These are phyloP conservation scores for Hypomontagnella submonticulosa DNA, from an alignment of 495 filamentous ascomycete genomes.

Conservation along the genomic window DNA sequence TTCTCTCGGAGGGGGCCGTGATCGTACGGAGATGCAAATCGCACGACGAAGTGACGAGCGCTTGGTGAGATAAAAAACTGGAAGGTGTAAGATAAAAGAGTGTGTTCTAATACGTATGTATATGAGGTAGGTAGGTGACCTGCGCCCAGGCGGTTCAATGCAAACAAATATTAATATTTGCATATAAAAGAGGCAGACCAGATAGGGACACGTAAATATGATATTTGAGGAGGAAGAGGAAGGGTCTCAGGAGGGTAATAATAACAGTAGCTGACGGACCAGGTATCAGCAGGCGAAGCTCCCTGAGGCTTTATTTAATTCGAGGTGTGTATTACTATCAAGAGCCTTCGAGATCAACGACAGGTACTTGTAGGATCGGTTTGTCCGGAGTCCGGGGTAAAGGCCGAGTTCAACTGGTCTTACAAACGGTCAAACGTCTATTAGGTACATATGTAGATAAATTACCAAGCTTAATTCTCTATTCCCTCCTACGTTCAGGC, in stretches of 20 bases:
- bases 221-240: no score
- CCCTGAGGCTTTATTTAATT: slow-evolving; percentile 20
- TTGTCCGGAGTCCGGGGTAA: slow-evolving; percentile 37
- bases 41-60: slow-evolving; percentile 18
- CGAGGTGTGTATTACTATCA: slow-evolving; percentile 14
- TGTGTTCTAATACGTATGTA: neutral
- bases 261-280: neutral
- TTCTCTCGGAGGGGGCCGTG: slow-evolving; percentile 36
- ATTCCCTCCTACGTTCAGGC: neutral
- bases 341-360: slow-evolving; percentile 16
- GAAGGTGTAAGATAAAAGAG: slow-evolving; percentile 13
- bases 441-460: neutral
- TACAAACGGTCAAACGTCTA: neutral
- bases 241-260: slow-evolving; percentile 5
- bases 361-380: slow-evolving; percentile 18
- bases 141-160: no score
- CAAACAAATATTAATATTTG: neutral
- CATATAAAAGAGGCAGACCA: neutral
- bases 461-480: neutral
- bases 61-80: neutral
- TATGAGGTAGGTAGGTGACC: neutral
- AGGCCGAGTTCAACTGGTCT: neutral
- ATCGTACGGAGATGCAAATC: slow-evolving; percentile 33
- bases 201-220: neutral
- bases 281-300: slow-evolving; percentile 12